Conservation (phyloP, 2,329 filamentous ascomycete species). For the Pseudogymnoascus verrucosus region DNA sequence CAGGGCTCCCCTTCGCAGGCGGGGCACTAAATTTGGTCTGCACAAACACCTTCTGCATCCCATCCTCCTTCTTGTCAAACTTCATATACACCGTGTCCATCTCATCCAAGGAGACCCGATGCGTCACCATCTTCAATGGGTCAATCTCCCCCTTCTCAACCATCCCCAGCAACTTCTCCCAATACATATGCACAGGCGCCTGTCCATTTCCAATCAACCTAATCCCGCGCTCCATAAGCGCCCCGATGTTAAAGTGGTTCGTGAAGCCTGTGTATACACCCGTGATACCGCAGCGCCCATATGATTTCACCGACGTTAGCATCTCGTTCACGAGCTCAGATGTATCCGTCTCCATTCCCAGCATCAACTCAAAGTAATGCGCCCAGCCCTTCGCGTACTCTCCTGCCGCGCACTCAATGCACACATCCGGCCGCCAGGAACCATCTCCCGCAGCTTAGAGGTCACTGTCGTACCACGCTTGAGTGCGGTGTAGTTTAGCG, state of each 20-base stretch:
- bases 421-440: constrained; percentile 64
- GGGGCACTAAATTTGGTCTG: constrained; percentile 51
- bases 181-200: constrained; percentile 67
- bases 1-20: constrained; percentile 34
- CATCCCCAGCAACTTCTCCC: constrained; percentile 63
- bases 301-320: constrained; percentile 43
- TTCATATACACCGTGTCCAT: constrained; percentile 57
- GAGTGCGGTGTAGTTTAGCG: constrained; percentile 58
- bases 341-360: constrained; percentile 55
- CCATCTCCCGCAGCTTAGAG: constrained; percentile 64
- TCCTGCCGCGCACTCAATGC: constrained; percentile 58
- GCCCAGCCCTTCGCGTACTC: constrained; percentile 55
- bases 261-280: constrained; percentile 39
- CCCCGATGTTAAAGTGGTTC: constrained; percentile 59
- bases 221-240: constrained; percentile 57
- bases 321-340: constrained; percentile 50
- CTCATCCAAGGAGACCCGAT: constrained; percentile 68
- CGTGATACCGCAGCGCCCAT: constrained; percentile 51
- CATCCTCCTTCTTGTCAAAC: constrained; percentile 55
- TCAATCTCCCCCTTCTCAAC: constrained; percentile 64
- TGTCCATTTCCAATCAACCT: constrained; percentile 57
- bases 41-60: constrained; percentile 74
- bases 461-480: constrained; percentile 60
- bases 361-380: constrained; percentile 48
- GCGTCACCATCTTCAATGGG: constrained; percentile 71